A percentile compares a stretch with the other conserved stretches of the same genome.
phyloP scores from a whole-genome alignment of 2,329 filamentous ascomycete genomes.

The Beauveria sp. region DNA sequence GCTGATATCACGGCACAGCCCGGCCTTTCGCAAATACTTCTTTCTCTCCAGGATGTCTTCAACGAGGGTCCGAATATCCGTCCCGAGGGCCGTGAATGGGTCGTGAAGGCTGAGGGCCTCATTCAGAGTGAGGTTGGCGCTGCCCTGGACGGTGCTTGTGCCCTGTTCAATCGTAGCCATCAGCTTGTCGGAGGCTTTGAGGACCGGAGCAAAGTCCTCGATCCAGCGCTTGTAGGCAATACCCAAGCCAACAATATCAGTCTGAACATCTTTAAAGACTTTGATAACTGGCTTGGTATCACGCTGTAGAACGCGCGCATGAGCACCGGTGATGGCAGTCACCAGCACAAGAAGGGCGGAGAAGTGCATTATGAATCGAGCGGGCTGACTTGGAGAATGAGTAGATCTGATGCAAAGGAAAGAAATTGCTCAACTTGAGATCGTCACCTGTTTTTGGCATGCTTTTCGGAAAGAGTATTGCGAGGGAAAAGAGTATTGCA shows the following conservation, averaged over 20 bases:
- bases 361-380: not conserved
- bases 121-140: slow-evolving; percentile 14
- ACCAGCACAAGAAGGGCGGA: not conserved
- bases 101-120: slow-evolving; percentile 15
- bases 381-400: not conserved
- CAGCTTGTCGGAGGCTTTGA: slow-evolving; percentile 12
- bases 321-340: not conserved
- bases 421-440: not conserved
- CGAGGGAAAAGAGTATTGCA: too few relatives aligned
- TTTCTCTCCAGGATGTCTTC: slow-evolving; percentile 14
- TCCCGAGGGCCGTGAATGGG: slow-evolving; percentile 16
- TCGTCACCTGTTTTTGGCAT: too few relatives aligned
- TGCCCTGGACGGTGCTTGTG: slow-evolving; percentile 11
- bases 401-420: not conserved
- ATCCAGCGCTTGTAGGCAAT: slow-evolving; percentile 16
- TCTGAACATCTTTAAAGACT: slow-evolving; percentile 14
- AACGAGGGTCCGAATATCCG: not conserved
- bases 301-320: not conserved
- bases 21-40: not conserved
- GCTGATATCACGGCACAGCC: not conserved
- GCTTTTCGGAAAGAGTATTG: too few relatives aligned
- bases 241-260: slow-evolving; percentile 14
- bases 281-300: not conserved
- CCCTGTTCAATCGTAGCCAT: slow-evolving; percentile 13
- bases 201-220: slow-evolving; percentile 12